Conservation (phyloP, 2,329 filamentous ascomycete species). For the Chalaropsis ovoidea region DNA sequence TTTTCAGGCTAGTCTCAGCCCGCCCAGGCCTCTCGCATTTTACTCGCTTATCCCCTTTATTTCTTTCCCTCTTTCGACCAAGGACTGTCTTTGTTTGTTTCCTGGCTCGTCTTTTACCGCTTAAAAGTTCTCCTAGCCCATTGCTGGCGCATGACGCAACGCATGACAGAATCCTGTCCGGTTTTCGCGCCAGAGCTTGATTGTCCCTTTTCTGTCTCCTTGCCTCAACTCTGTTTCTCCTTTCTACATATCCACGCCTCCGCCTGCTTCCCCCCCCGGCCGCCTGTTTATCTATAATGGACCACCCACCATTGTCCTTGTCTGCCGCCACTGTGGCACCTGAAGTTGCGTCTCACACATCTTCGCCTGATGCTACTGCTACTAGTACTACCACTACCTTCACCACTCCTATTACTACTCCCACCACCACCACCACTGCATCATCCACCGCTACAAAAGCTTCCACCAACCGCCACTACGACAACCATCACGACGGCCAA, state of each 20-base stretch:
- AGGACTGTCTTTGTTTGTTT: neutral
- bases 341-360: constrained; percentile 6
- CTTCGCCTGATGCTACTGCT: neutral
- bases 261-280: neutral
- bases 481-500: constrained; percentile 6
- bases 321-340: constrained; percentile 5
- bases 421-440: constrained; percentile 10
- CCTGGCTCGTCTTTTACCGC: constrained; percentile 7
- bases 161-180: constrained; percentile 24
- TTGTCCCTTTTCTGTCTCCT: constrained; percentile 15
- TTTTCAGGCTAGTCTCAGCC: constrained; percentile 2
- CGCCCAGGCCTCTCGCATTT: constrained; percentile 37
- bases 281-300: constrained; percentile 13
- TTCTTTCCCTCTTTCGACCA: neutral
- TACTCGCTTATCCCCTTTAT: constrained; percentile 13
- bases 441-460: constrained; percentile 10
- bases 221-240: constrained; percentile 4
- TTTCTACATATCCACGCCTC: constrained; percentile 9
- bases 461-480: neutral
- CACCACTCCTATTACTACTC: neutral
- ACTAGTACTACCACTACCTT: neutral
- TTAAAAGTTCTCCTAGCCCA: neutral
- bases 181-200: constrained; percentile 23
- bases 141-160: constrained; percentile 21
- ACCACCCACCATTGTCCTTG: constrained; percentile 11